Evolutionary conservation across 768 basidiomycete species (phyloP).

Genomic region (Lactarius hengduanensis): DNA sequence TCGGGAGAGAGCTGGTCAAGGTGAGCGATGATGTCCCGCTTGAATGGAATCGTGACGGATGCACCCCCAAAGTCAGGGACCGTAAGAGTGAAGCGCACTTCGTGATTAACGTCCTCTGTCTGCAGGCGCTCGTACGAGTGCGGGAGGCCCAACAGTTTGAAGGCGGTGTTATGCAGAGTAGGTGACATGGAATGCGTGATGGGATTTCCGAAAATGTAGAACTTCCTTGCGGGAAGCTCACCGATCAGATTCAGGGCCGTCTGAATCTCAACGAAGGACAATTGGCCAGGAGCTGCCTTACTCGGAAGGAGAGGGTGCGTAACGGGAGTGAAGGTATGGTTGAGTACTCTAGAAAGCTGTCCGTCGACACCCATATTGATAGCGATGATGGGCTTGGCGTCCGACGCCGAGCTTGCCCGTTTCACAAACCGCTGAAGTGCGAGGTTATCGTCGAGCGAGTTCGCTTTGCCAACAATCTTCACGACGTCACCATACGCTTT

Average conservation of each 20-base stretch:
- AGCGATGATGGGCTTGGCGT: constrained; percentile 82
- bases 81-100: constrained; percentile 60
- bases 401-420: constrained; percentile 41
- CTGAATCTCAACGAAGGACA: constrained; percentile 86
- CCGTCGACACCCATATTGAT: constrained; percentile 92
- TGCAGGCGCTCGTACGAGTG: constrained; percentile 81
- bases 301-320: constrained; percentile 85
- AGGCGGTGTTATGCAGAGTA: constrained; percentile 88
- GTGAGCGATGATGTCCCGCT: constrained; percentile 82
- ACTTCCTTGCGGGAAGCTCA: constrained; percentile 65
- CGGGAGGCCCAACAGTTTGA: constrained; percentile 77
- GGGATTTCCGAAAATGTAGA: constrained; percentile 88
- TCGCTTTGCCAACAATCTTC: constrained; percentile 90
- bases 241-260: constrained; percentile 79
- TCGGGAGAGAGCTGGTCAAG: constrained; percentile 79
- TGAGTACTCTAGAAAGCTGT: constrained; percentile 87
- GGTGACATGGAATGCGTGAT: constrained; percentile 91
- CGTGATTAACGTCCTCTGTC: constrained; percentile 60
- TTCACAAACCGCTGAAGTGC: constrained; percentile 69
- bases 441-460: constrained; percentile 72
- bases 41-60: constrained; percentile 95
- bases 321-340: constrained; percentile 82
- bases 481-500: constrained; percentile 77
- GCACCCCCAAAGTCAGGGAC: constrained; percentile 87
- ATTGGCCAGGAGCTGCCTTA: constrained; percentile 90